Percentiles rank a stretch among this genome's conserved stretches.
Conservation (phyloP, 257 asterid genomes). For the Capsicum baccatum region DNA sequence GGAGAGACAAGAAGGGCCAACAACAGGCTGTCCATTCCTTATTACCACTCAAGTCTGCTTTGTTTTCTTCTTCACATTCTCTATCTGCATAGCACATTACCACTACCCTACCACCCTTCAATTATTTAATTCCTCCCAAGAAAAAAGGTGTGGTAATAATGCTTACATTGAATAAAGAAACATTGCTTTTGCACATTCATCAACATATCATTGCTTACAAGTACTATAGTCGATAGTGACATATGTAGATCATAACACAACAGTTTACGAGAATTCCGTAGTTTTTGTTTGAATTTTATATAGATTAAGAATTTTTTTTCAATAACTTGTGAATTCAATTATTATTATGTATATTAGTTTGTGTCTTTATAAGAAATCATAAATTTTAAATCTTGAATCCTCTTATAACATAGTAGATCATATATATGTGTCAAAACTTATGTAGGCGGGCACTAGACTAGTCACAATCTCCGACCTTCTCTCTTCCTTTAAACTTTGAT, state of each 20-base stretch:
- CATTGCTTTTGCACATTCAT: not conserved
- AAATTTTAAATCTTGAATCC: not conserved
- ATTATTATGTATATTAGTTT: not conserved
- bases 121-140: slow-evolving; percentile 20
- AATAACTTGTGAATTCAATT: not conserved
- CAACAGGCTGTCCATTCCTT: slow-evolving; percentile 46
- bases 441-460: not conserved
- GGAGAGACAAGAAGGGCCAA: slow-evolving; percentile 40
- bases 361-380: not conserved
- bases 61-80: slow-evolving; percentile 47
- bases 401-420: not conserved
- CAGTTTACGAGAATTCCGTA: not conserved
- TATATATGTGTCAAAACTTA: not conserved
- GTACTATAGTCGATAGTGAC: not conserved
- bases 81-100: slow-evolving; percentile 44
- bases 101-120: slow-evolving; percentile 55
- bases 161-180: slow-evolving; percentile 11
- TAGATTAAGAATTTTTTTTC: no score
- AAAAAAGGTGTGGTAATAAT: slow-evolving; percentile 3
- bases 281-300: not conserved
- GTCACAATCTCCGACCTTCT: not conserved
- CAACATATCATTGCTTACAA: not conserved
- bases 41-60: slow-evolving; percentile 38
- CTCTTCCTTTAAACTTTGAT: not conserved
- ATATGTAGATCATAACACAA: not conserved